phyloP scores from a whole-genome alignment of 805 yeast genomes.

The Candida silvicultrix region DNA sequence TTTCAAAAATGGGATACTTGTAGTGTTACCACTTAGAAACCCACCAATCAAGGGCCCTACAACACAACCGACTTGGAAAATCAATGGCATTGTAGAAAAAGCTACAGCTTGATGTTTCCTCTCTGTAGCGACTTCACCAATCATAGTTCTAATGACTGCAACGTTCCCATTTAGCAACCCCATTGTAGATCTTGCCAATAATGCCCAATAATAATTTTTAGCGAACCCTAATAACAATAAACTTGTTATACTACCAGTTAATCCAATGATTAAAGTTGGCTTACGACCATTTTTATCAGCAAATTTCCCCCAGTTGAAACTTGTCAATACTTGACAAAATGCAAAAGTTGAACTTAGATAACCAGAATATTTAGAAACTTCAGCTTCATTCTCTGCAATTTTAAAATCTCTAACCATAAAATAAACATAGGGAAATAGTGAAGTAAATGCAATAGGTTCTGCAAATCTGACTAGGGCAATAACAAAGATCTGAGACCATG shows the following conservation, averaged over 20 bases:
- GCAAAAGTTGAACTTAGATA: constrained; percentile 59
- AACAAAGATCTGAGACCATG: constrained; percentile 40
- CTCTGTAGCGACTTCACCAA: constrained; percentile 55
- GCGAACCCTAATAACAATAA: constrained; percentile 49
- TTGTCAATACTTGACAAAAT: constrained; percentile 49
- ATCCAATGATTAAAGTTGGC: constrained; percentile 43
- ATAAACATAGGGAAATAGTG: constrained; percentile 57
- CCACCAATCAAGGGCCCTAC: constrained; percentile 59
- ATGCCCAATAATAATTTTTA: constrained; percentile 42
- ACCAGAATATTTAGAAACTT: constrained; percentile 55
- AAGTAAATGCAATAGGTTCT: constrained; percentile 60
- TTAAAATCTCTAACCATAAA: constrained; percentile 57
- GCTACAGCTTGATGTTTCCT: constrained; percentile 57
- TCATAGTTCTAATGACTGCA: constrained; percentile 54
- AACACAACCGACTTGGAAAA: constrained; percentile 56
- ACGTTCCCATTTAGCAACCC: constrained; percentile 61
- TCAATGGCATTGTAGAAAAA: constrained; percentile 52
- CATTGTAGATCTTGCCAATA: constrained; percentile 44
- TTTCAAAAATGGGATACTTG: constrained; percentile 19
- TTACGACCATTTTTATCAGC: constrained; percentile 55
- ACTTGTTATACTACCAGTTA: constrained; percentile 44
- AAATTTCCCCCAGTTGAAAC: constrained; percentile 54
- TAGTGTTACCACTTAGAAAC: constrained; percentile 33
- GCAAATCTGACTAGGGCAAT: constrained; percentile 43
- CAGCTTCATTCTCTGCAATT: constrained; percentile 42